A percentile compares a stretch with the other conserved stretches of the same genome.
These are phyloP conservation scores for Phytophthora capsici DNA, from an alignment of 352 stramenopile species.

Conservation along the genomic window DNA sequence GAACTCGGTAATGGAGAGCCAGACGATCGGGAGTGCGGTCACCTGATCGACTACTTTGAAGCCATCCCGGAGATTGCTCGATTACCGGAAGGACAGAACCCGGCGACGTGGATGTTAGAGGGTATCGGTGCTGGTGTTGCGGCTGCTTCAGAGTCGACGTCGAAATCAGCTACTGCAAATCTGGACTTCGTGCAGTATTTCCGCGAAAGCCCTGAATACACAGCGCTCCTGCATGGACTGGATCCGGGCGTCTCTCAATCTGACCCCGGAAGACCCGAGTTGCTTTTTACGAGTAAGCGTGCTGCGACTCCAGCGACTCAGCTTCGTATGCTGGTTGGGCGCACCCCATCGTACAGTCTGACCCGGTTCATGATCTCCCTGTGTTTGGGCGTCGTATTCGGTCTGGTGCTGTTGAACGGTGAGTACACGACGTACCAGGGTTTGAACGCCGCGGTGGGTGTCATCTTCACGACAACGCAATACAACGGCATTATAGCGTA, in stretches of 20 bases:
- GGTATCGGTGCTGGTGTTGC: conserved; percentile 45
- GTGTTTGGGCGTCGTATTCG: conserved; percentile 69
- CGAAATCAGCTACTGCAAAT: conserved; percentile 16
- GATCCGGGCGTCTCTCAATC: conserved; percentile 29
- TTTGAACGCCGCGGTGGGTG: conserved; percentile 49
- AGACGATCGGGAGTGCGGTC: conserved; percentile 14
- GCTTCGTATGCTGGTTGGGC: conserved; percentile 46
- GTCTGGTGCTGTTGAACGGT: conserved; percentile 51
- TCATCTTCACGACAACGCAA: conserved; percentile 79
- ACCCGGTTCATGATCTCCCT: conserved; percentile 61
- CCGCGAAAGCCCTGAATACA: conserved; percentile 28
- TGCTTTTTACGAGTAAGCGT: conserved; percentile 43
- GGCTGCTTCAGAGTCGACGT: background rate
- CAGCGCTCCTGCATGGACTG: conserved; percentile 18
- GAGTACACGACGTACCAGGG: conserved; percentile 44
- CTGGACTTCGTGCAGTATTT: conserved; percentile 39
- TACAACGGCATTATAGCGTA: conserved; percentile 73
- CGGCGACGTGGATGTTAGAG: conserved; percentile 88
- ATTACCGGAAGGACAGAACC: conserved; percentile 40
- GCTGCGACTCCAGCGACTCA: conserved; percentile 33
- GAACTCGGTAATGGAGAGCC: conserved; percentile 27
- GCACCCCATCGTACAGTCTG: conserved; percentile 85
- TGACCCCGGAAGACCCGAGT: conserved; percentile 10
- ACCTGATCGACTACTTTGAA: conserved; percentile 34
- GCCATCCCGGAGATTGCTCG: conserved; percentile 30